Base-by-base conservation (phyloP, 495 filamentous ascomycete genomes). In the Haplographium delicatum region DNA sequence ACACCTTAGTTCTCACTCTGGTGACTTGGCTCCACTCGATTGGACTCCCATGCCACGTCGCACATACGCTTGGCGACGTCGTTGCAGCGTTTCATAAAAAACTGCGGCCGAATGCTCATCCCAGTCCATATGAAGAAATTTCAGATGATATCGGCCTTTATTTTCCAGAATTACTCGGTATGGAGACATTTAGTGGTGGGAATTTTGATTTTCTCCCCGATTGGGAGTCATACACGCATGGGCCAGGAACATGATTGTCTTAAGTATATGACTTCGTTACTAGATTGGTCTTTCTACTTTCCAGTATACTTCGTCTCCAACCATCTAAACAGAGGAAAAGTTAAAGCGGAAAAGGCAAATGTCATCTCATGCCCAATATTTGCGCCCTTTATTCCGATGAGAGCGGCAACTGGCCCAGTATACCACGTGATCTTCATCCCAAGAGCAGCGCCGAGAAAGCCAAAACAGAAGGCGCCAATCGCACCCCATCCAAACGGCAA, bases 41-140 rank as follows among this genome's bases (percentile, higher is more conserved):
- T 33, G 71, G 70, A 3, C 49, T 72, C 1, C 70, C 71, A 0
- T 72, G 68, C 23, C 71, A 74, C 47, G 68, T 67, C 6, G 71
- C 70, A 4, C 62, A 72, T 60, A 70, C 68, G 1, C 54, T 74
- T 5, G 71, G 66, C 0, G 63, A 65, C 50, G 71, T 74, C 18
- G 45, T 48, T 6, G 27, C 45, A 1, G 45, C 45, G 18, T 48
- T 48, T 39, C 45, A 48, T 25, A 11, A 37, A n/a, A 48, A 48
- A 18, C 33, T 48, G 23, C 45, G 45, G 8, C 45, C 45, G 9
- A 48, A 48, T 38, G 45, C 45, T n/a, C 30, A 39, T 6, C 45
- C 45, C n/a, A 48, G 19, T 24, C 45, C 45, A 8, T 37, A 37
- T 39, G 30, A 37, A 10, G 13, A 22, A 23, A 33, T 11, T 23